Conservation (phyloP, 768 basidiomycete species). For the Agaricus bisporus region DNA sequence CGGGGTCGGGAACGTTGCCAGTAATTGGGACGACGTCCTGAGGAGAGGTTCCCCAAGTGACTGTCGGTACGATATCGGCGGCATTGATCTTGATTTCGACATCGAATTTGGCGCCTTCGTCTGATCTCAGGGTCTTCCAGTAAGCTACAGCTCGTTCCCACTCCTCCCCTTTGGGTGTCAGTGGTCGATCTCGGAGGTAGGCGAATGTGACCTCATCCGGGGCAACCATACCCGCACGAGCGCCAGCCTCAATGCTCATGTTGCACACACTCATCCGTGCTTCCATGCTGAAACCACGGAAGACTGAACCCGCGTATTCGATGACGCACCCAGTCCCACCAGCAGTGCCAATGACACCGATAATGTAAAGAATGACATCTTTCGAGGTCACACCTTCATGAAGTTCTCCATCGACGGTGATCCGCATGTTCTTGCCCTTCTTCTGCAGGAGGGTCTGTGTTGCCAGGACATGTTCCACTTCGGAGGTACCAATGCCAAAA, state of each 20-base stretch:
- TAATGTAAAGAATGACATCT: conserved; percentile 87
- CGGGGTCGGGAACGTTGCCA: conserved; percentile 74
- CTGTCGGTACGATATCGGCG: conserved; percentile 82
- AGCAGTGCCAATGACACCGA: conserved; percentile 88
- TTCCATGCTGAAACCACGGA: conserved; percentile 83
- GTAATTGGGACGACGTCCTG: conserved; percentile 84
- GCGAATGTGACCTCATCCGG: conserved; percentile 84
- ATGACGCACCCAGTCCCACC: conserved; percentile 90
- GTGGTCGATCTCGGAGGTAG: conserved; percentile 76
- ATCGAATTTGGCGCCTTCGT: conserved; percentile 82
- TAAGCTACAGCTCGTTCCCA: conserved; percentile 86
- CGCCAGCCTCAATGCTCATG: conserved; percentile 94
- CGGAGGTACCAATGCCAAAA: conserved; percentile 90
- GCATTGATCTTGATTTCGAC: conserved; percentile 75
- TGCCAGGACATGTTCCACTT: conserved; percentile 91
- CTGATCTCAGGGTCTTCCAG: conserved; percentile 75
- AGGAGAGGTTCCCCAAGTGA: conserved; percentile 92
- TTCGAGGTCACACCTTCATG: conserved; percentile 82
- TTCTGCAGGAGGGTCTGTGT: conserved; percentile 85
- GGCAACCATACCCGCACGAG: conserved; percentile 89
- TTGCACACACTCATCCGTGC: conserved; percentile 89
- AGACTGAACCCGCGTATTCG: conserved; percentile 87
- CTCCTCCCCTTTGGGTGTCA: conserved; percentile 76
- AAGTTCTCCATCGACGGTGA: conserved; percentile 79
- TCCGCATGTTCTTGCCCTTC: conserved; percentile 90